Evolutionary conservation across 148 eudicot species (phyloP), one percentile per base, ranked within the genome.

Genomic region (Diospyros lotus): DNA sequence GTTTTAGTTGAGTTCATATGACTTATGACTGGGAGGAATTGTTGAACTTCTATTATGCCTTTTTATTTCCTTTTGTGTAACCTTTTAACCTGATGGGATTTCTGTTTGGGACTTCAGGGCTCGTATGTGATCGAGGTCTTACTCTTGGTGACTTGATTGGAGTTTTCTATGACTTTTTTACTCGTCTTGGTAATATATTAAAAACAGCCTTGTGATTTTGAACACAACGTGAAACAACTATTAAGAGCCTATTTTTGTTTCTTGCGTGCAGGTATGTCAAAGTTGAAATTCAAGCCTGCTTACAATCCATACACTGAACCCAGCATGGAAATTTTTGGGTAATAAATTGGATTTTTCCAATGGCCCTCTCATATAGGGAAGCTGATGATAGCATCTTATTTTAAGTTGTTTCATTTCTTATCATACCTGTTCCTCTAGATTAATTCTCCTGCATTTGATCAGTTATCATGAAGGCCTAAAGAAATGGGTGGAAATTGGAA

Each of bases 311-410:
- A 70, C 63, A 70, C 73, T 15, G 73, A 70, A 15, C 73, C 73
- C 50, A 70, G 98, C 81, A 95, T 95, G 98, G 98, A 95, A 77
- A 95, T 95, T 61, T 95, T 95, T 76, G 86, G 98, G 98, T 94
- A 80, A 73, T 53, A 18, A 50, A 11, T 50, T 15, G 46, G 72
- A 3, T 38, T 11, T 64, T 62, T 63, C 15, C 15, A 50, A 50
- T 63, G 43, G 13, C 43, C 2, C 14, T 45, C 44, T 68, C 51
- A 7, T 12, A 10, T 74, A 43, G 6, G 13, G 39, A 51, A 40
- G 59, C 45, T 58, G 17, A 39, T 4, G 9, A 4, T 15, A 12
- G 53, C 28, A 28, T 3, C 2, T 46, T 66, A 56, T 48, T 9
- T 55, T 28, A 28, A 0, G 28, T 28, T 18, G 17, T 60, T 73